Conservation (phyloP, 495 filamentous ascomycete genomes). For the Penicillium egyptiacum region DNA sequence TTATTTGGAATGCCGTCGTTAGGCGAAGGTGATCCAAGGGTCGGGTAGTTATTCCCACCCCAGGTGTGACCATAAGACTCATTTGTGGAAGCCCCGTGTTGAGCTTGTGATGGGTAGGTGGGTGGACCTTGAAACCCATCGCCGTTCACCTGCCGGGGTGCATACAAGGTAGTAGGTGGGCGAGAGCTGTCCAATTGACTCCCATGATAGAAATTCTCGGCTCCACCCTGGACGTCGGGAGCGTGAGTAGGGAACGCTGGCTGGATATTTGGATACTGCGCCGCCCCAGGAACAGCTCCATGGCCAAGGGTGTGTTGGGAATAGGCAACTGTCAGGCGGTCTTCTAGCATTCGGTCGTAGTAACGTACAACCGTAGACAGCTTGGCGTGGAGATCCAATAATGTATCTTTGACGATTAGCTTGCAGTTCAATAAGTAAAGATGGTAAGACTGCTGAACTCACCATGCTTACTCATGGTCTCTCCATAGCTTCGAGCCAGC, state of each 20-base stretch:
- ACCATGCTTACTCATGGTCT: conserved; percentile 99
- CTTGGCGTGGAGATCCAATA: conserved; percentile 92
- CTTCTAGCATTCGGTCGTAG: conserved; percentile 97
- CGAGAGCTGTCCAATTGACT: conserved; percentile 52
- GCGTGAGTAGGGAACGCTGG: conserved; percentile 59
- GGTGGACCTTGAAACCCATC: conserved; percentile 20
- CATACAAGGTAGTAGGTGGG: conserved; percentile 42
- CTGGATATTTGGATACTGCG: conserved; percentile 63
- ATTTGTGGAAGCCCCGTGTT: conserved; percentile 25
- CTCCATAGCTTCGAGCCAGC: conserved; percentile 91
- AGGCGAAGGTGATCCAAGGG: conserved; percentile 33
- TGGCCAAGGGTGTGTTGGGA: conserved; percentile 67
- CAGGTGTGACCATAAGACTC: conserved; percentile 27
- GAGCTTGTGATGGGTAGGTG: conserved; percentile 26
- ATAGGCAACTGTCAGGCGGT: conserved; percentile 89
- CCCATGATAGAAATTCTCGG: conserved; percentile 80
- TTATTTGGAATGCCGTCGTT: conserved; percentile 22
- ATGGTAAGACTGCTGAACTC: conserved; percentile 29
- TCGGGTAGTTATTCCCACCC: conserved; percentile 31
- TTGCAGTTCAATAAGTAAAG: conserved; percentile 1
- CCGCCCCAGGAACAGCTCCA: conserved; percentile 46
- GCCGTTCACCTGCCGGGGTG: conserved; percentile 39
- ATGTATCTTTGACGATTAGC: conserved; percentile 62
- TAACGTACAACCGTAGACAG: conserved; percentile 97
- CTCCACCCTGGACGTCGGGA: conserved; percentile 50